phyloP scores from a whole-genome alignment of 345 rosid genomes.

The Angophora floribunda region DNA sequence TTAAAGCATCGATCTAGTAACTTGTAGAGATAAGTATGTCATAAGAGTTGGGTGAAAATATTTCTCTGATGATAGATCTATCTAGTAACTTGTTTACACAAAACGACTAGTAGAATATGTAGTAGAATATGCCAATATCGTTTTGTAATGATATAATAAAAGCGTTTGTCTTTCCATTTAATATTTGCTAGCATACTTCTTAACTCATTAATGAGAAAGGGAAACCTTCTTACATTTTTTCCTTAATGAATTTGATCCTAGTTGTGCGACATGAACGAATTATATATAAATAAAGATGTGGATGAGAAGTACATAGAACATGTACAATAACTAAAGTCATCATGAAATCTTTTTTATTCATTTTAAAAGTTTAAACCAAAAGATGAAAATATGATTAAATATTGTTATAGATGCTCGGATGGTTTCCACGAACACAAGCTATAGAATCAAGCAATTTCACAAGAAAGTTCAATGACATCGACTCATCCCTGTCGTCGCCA shows the following conservation, averaged over 20 bases:
- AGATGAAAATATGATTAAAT: neutral
- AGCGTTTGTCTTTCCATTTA: neutral
- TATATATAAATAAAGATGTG: neutral
- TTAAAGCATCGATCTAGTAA: neutral
- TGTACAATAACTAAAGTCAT: neutral
- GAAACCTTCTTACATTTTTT: neutral
- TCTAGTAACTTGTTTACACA: neutral
- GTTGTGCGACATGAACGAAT: neutral
- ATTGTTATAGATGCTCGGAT: neutral
- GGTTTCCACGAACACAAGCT: neutral
- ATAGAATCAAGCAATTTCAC: neutral
- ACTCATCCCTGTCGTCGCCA: neutral
- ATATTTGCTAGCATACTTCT: neutral
- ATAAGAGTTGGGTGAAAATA: neutral
- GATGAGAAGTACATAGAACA: neutral
- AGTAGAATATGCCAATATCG: neutral
- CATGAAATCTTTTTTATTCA: neutral
- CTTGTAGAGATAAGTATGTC: neutral
- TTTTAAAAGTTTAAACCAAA: neutral
- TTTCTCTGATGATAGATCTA: neutral
- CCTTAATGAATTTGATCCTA: neutral
- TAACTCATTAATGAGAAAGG: neutral
- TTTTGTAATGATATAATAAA: neutral
- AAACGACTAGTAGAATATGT: neutral
- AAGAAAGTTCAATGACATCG: neutral